Evolutionary conservation across 1,284 basidiomycete species (phyloP), one percentile per base, ranked within the genome.

Genomic region (Trichosporon ovoides): DNA sequence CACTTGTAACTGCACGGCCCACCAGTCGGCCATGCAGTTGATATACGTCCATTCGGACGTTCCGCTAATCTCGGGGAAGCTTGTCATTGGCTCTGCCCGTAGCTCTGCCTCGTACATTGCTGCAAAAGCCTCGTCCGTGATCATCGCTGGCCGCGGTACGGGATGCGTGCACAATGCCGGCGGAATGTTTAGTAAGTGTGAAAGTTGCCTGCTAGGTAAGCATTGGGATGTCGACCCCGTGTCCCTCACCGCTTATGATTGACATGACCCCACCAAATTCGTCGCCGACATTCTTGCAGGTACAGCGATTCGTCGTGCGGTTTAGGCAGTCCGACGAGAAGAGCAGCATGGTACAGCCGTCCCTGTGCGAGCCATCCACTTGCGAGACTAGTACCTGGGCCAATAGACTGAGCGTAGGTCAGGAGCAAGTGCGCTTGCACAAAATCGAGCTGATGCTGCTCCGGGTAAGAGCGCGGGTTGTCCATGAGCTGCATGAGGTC

Each of bases 31-130:
- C 19, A 19, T 51, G 34, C 20, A 34, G 34, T 51, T 19, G 20
- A 36, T 31, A 3, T 51, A 51, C 6, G 49, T 33, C 49, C 49
- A 51, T 51, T 51, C 49, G 14, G 28, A 51, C 12, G 34, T 51
- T 11, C 33, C 33, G 20, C 49, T 51, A 0, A 28, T 24, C n/a
- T 48, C 43, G 10, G 43, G 43, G 16, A 48, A 28, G 0, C n/a
- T 24, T 7, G 49, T 13, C 49, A 36, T 35, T 1, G 49, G 49
- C 3, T n/a, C 19, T 10, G 28, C 19, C 19, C 19, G 16, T 18
- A 51, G 34, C 33, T 51, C 34, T 3, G 49, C 33, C 7, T 36
- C 49, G 19, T 34, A 34, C 34, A 51, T 36, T 11, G 28, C 19
- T 6, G 33, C 49, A 6, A 51, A 5, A 12, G 34, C 33, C 7